Evolutionary conservation across 768 basidiomycete genomes (phyloP).

Genomic region (Macrolepiota dolichaula): DNA sequence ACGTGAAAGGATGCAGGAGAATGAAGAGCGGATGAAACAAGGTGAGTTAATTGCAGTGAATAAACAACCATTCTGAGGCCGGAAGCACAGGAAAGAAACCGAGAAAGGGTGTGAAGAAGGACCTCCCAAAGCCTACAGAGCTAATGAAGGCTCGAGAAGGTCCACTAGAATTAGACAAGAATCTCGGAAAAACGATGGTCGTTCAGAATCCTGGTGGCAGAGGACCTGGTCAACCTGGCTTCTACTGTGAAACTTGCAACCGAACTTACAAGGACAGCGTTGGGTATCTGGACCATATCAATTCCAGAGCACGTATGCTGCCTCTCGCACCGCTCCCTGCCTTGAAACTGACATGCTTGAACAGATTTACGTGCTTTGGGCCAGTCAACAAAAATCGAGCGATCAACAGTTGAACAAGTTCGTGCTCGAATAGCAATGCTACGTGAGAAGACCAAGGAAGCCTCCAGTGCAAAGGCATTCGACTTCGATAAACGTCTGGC

Average conservation of each 20-base stretch:
- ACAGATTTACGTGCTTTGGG: conserved; percentile 90
- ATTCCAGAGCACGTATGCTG: conserved; percentile 84
- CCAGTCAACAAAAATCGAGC: conserved; percentile 89
- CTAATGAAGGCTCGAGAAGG: conserved; percentile 86
- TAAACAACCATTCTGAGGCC: conserved; percentile 3
- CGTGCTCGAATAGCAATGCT: conserved; percentile 85
- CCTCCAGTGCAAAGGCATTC: conserved; percentile 81
- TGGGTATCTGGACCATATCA: conserved; percentile 95
- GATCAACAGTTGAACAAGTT: conserved; percentile 92
- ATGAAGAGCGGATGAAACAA: conserved; percentile 80
- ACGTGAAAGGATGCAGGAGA: conserved; percentile 79
- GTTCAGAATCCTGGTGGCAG: conserved; percentile 80
- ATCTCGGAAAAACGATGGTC: conserved; percentile 92
- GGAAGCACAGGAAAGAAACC: conserved; percentile 73
- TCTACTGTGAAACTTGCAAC: conserved; percentile 89
- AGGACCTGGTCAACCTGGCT: conserved; percentile 90
- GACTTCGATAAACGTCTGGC: conserved; percentile 91
- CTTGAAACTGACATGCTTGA: neutral
- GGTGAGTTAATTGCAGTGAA: conserved; percentile 39
- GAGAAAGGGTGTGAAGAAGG: conserved; percentile 61
- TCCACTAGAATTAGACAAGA: conserved; percentile 89
- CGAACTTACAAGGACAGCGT: conserved; percentile 91
- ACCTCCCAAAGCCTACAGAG: conserved; percentile 91
- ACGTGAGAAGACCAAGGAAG: conserved; percentile 83
- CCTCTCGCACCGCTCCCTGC: neutral